These are phyloP conservation scores for Plantago elongata DNA, from an alignment of 257 asterid species.

Conservation along the genomic window DNA sequence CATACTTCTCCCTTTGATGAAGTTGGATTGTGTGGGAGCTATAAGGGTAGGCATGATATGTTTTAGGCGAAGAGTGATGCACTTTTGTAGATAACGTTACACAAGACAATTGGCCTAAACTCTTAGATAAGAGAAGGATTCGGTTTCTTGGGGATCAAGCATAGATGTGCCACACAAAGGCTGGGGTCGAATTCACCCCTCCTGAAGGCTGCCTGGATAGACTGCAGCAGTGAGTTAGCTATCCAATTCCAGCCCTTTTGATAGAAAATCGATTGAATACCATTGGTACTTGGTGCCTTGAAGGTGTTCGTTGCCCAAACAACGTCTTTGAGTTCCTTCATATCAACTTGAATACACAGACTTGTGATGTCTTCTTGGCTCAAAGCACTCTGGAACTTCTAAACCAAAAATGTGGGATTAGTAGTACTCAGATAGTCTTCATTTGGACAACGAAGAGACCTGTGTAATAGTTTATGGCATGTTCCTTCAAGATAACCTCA, in stretches of 20 bases:
- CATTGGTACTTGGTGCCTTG: neutral
- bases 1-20: too few species aligned
- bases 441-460: too few species aligned
- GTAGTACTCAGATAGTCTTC: neutral
- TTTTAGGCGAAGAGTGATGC: neutral
- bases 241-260: too few species aligned
- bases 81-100: too few species aligned
- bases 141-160: neutral
- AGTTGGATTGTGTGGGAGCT: too few species aligned
- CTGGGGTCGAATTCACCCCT: neutral
- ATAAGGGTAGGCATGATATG: neutral
- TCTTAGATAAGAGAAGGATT: neutral
- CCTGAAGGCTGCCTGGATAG: neutral
- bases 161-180: neutral
- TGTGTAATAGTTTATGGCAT: too few species aligned
- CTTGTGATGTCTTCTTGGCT: neutral
- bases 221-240: neutral
- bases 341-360: neutral
- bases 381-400: too few species aligned
- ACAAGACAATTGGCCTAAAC: neutral
- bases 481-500: neutral
- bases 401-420: neutral
- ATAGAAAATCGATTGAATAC: neutral
- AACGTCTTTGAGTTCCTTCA: neutral
- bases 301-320: neutral